Conservation (phyloP, 1,139 yeast genomes). For the Zygoascus meyerae region DNA sequence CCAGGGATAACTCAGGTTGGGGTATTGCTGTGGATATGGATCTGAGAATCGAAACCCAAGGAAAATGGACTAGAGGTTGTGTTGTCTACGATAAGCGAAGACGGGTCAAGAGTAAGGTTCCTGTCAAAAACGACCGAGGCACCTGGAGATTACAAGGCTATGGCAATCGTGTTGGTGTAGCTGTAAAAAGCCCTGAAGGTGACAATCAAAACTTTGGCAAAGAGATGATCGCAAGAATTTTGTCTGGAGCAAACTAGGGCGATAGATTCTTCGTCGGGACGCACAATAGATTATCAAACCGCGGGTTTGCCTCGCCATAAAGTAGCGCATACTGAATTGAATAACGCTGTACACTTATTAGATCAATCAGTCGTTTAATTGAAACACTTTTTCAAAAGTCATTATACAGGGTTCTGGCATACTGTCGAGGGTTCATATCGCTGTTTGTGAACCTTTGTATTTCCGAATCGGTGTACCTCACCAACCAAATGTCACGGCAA, state of each 20-base stretch:
- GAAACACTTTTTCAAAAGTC: too few species aligned
- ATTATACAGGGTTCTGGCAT: too few species aligned
- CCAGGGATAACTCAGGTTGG: slow-evolving; percentile 26
- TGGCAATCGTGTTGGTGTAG: slow-evolving; percentile 30
- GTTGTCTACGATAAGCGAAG: slow-evolving; percentile 36
- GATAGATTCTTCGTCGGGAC: too few species aligned
- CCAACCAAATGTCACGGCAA: too few species aligned
- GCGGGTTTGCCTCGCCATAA: too few species aligned
- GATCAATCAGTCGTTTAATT: too few species aligned
- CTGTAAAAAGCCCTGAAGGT: slow-evolving; percentile 26
- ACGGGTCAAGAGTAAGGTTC: slow-evolving; percentile 23
- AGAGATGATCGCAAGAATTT: slow-evolving; percentile 13
- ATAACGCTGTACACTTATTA: too few species aligned
- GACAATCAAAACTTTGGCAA: slow-evolving; percentile 18
- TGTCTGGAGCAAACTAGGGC: not conserved
- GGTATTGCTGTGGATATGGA: slow-evolving; percentile 26
- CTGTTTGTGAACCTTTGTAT: too few species aligned
- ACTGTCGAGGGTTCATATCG: too few species aligned
- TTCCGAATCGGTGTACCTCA: too few species aligned
- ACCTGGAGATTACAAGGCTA: slow-evolving; percentile 26
- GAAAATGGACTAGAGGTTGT: slow-evolving; percentile 36
- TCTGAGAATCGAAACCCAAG: slow-evolving; percentile 37
- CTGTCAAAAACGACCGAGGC: slow-evolving; percentile 24
- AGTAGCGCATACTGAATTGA: too few species aligned
- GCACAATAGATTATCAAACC: too few species aligned